Conservation (phyloP, 441 rosid species). For the Populus hybrid region DNA sequence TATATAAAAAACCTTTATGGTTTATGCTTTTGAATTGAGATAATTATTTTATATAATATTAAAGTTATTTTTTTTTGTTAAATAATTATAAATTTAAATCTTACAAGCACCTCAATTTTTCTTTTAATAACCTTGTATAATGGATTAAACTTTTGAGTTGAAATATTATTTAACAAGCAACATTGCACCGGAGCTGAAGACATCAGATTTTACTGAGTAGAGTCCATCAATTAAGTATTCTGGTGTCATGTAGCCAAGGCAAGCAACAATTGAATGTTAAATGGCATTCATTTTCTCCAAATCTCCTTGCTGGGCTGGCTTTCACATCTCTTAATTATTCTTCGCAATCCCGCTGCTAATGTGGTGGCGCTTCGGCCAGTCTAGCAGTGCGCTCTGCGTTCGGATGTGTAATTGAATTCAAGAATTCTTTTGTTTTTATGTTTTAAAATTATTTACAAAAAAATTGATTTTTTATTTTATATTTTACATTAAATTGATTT, state of each 20-base stretch:
- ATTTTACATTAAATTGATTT: too few species aligned
- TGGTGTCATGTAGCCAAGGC: conserved; percentile 38
- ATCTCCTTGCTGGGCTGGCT: conserved; percentile 44
- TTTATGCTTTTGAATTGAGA: too few species aligned
- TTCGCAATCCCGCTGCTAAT: conserved; percentile 40
- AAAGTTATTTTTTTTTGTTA: too few species aligned
- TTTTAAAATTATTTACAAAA: too few species aligned
- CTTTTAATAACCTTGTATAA: too few species aligned
- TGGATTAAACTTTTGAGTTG: too few species aligned
- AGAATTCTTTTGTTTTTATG: too few species aligned
- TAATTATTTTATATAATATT: too few species aligned
- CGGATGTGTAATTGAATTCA: neutral
- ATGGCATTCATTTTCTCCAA: conserved; percentile 29
- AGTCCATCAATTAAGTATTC: conserved; percentile 36
- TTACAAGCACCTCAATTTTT: too few species aligned
- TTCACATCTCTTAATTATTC: conserved; percentile 39
- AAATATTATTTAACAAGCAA: conserved; percentile 2
- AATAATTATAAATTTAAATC: neutral
- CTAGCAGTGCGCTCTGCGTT: conserved; percentile 6
- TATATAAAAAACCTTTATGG: too few species aligned
- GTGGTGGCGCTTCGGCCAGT: conserved; percentile 27
- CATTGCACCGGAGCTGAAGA: conserved; percentile 37
- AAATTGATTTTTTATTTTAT: too few species aligned
- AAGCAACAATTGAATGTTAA: neutral
- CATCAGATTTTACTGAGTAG: conserved; percentile 34